phyloP scores from a whole-genome alignment of 495 filamentous ascomycete genomes.

The Cercophora scortea region DNA sequence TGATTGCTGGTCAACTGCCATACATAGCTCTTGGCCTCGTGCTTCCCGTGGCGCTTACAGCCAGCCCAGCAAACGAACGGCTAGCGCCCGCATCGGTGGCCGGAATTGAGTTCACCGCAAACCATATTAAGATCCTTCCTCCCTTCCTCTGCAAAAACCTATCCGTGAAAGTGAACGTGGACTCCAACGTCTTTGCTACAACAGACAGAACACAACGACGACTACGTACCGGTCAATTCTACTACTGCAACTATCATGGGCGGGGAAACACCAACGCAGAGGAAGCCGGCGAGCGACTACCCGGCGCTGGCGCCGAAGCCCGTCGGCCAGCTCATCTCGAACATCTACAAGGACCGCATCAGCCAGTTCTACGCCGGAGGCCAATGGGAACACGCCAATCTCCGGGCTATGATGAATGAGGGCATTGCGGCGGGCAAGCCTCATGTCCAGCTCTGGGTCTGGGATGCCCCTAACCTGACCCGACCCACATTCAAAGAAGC shows the following conservation, averaged over 20 bases:
- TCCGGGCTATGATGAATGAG: constrained; percentile 74
- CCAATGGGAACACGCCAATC: constrained; percentile 72
- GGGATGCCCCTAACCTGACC: constrained; percentile 68
- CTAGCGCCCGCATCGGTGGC: too few relatives aligned
- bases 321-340: constrained; percentile 74
- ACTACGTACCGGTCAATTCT: background rate
- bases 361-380: constrained; percentile 69
- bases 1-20: too few relatives aligned
- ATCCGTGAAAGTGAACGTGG: too few relatives aligned
- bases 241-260: constrained; percentile 18
- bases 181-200: too few relatives aligned
- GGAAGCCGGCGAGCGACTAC: constrained; percentile 30
- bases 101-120: too few relatives aligned
- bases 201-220: too few relatives aligned
- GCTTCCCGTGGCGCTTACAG: too few relatives aligned
- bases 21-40: too few relatives aligned
- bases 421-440: constrained; percentile 60
- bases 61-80: too few relatives aligned
- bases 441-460: constrained; percentile 79
- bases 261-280: constrained; percentile 21
- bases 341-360: constrained; percentile 82
- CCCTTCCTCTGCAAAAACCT: too few relatives aligned
- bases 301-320: constrained; percentile 39
- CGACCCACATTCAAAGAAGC: constrained; percentile 90
- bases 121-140: too few relatives aligned